These are phyloP conservation scores for Trichoderma lentiforme DNA, from an alignment of 2,329 filamentous ascomycete genomes.

Conservation along the genomic window DNA sequence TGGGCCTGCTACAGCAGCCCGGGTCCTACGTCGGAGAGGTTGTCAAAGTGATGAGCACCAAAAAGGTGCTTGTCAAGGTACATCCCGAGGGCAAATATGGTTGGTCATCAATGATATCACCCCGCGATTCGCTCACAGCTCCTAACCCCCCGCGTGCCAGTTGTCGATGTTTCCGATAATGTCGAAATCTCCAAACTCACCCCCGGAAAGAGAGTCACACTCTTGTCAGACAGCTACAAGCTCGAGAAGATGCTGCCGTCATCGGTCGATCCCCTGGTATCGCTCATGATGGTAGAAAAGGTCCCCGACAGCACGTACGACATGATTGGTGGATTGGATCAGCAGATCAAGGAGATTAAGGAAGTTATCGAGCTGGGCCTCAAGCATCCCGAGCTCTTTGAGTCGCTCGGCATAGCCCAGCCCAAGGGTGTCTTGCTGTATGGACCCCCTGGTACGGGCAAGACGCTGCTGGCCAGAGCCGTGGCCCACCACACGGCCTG, in stretches of 20 bases:
- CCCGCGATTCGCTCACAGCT: background rate
- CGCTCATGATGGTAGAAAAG: conserved; percentile 99
- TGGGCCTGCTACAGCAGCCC: conserved; percentile 92
- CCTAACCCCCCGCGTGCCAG: conserved; percentile 43
- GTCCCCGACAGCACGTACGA: conserved; percentile 99
- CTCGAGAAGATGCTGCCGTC: conserved; percentile 98
- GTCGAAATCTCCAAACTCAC: conserved; percentile 96
- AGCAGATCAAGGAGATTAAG: conserved; percentile 99
- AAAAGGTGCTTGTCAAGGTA: conserved; percentile 98
- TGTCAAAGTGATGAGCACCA: conserved; percentile 99
- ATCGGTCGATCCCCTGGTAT: conserved; percentile 96
- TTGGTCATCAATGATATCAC: conserved; percentile 43
- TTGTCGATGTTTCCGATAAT: conserved; percentile 91
- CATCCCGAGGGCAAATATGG: conserved; percentile 99
- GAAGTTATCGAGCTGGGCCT: conserved; percentile 98
- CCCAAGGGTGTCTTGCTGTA: conserved; percentile 97
- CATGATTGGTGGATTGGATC: conserved; percentile 98
- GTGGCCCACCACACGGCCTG: conserved; percentile 98
- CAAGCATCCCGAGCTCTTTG: conserved; percentile 97
- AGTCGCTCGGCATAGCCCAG: conserved; percentile 97
- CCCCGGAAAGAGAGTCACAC: conserved; percentile 92
- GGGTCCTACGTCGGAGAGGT: conserved; percentile 98
- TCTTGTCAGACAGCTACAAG: conserved; percentile 97
- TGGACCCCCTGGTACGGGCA: conserved; percentile 93
- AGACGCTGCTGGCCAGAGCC: conserved; percentile 90